Evolutionary conservation across 306 rosid species (phyloP).

Genomic region (Lotus japonicus): DNA sequence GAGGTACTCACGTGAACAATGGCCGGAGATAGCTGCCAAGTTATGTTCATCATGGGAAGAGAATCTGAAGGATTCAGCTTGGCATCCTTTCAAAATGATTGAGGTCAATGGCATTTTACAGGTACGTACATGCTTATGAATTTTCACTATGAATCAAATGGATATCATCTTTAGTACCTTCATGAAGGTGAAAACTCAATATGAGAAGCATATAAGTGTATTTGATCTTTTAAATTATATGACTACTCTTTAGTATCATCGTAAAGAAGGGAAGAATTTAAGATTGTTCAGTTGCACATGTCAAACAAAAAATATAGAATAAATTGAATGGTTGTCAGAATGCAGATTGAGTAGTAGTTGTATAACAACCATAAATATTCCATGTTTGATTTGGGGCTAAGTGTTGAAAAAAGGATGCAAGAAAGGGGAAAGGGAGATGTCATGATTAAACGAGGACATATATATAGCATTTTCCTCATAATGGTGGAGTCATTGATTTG

Average conservation of each 20-base stretch:
- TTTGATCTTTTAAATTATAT: neutral
- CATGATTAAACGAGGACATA: no score
- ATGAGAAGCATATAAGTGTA: no score
- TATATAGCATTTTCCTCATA: no score
- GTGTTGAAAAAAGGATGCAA: no score
- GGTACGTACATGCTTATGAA: constrained; percentile 10
- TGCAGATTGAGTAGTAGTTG: no score
- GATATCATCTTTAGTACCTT: neutral
- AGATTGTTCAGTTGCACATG: no score
- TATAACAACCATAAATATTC: no score
- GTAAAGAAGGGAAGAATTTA: neutral
- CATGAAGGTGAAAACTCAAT: neutral
- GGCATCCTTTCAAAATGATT: constrained; percentile 28
- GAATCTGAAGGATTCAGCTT: constrained; percentile 11
- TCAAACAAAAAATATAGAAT: no score
- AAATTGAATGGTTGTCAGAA: no score
- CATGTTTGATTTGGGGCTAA: no score
- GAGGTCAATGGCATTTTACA: constrained; percentile 9
- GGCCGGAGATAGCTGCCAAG: constrained; percentile 20
- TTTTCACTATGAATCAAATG: neutral
- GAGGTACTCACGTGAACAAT: constrained; percentile 8
- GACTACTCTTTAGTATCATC: neutral
- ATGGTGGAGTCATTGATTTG: neutral
- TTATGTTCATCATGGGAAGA: constrained; percentile 32
- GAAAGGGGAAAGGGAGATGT: no score